Conservation (phyloP, 495 filamentous ascomycete genomes). For the Neurospora sp. region DNA sequence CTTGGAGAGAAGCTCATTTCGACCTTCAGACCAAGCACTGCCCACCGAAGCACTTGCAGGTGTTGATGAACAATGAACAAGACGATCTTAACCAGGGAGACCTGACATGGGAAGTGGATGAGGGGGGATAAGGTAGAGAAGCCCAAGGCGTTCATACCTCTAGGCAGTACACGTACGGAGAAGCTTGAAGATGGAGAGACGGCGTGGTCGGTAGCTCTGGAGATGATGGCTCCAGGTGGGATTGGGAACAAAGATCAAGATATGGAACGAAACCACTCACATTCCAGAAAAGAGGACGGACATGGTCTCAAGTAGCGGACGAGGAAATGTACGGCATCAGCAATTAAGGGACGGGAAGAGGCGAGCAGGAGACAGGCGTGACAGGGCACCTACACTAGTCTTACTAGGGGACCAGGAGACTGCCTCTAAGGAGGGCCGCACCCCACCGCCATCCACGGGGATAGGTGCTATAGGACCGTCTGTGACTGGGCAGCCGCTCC, state of each 20-base stretch:
- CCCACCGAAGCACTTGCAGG: background rate
- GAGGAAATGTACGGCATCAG: background rate
- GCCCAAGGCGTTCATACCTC: background rate
- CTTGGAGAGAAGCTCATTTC: background rate
- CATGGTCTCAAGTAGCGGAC: conserved; percentile 37
- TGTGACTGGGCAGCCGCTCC: background rate
- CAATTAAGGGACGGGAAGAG: background rate
- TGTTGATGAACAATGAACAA: background rate
- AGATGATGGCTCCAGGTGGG: background rate
- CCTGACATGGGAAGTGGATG: background rate
- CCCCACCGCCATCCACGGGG: background rate
- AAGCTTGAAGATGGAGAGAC: background rate
- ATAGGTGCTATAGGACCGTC: background rate
- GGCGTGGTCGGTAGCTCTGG: background rate
- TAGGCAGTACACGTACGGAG: background rate
- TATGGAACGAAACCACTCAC: conserved; percentile 40
- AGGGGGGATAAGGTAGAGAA: background rate
- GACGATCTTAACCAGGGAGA: background rate
- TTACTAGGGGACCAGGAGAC: background rate
- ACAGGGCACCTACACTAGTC: background rate
- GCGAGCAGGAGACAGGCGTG: conserved; percentile 1
- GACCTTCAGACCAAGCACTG: background rate
- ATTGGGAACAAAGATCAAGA: background rate
- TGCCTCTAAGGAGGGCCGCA: background rate
- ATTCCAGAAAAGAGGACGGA: conserved; percentile 72